Percentiles rank a stretch among this genome's conserved stretches.
These are phyloP conservation scores for Malassezia nana DNA, from an alignment of 1,284 basidiomycete genomes.

Conservation along the genomic window DNA sequence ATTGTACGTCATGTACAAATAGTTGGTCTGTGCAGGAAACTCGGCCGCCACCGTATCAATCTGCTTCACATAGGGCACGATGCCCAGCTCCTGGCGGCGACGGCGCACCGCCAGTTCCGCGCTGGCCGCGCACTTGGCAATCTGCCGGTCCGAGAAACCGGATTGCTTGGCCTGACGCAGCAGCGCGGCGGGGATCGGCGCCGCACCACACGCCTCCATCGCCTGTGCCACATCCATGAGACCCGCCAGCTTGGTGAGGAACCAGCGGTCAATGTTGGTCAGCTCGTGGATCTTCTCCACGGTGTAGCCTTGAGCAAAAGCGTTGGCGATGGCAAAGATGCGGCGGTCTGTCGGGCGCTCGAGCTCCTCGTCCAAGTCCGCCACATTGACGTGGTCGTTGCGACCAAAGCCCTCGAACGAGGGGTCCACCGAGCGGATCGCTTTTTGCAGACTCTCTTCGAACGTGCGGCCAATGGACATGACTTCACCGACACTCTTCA, in stretches of 20 bases:
- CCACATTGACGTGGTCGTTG: constrained; percentile 63
- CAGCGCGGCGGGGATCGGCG: constrained; percentile 59
- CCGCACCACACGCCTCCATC: constrained; percentile 59
- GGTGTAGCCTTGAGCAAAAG: constrained; percentile 77
- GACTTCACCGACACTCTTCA: constrained; percentile 99
- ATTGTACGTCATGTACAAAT: constrained; percentile 96
- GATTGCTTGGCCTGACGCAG: constrained; percentile 82
- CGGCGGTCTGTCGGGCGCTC: constrained; percentile 81
- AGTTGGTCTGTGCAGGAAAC: constrained; percentile 97
- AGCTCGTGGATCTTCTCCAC: constrained; percentile 93
- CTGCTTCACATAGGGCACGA: constrained; percentile 90
- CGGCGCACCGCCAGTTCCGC: constrained; percentile 80
- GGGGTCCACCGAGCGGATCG: constrained; percentile 90
- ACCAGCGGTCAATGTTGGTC: constrained; percentile 97
- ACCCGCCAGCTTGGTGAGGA: constrained; percentile 70
- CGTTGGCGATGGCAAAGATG: constrained; percentile 79
- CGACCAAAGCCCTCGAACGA: constrained; percentile 81
- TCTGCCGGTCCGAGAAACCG: constrained; percentile 88
- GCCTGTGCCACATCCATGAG: constrained; percentile 31
- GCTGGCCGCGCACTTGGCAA: constrained; percentile 68
- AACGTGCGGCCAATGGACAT: constrained; percentile 98
- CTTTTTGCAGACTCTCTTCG: constrained; percentile 96
- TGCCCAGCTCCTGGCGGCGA: constrained; percentile 70
- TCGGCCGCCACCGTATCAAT: constrained; percentile 98
- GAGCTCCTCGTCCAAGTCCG: constrained; percentile 74